These are phyloP conservation scores for Simplicillium aogashimaense DNA, from an alignment of 2,329 filamentous ascomycete genomes.

Conservation along the genomic window DNA sequence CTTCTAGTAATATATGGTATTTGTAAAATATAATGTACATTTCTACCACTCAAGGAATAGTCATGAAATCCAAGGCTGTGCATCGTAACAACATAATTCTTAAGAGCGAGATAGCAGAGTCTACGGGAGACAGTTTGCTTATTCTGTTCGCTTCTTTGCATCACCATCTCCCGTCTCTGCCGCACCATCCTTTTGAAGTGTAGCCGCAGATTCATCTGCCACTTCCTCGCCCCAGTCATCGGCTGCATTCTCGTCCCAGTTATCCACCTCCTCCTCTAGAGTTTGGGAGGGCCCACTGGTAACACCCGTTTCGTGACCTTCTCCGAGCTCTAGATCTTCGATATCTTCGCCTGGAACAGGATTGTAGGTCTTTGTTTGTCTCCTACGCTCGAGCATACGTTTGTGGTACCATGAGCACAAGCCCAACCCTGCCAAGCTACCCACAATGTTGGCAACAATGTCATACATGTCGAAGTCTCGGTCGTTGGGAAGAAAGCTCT, in stretches of 20 bases:
- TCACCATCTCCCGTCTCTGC: neutral
- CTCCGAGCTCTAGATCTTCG: slow-evolving; percentile 69
- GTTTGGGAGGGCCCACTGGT: slow-evolving; percentile 25
- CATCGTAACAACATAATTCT: no score
- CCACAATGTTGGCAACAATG: slow-evolving; percentile 78
- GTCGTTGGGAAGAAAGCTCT: slow-evolving; percentile 64
- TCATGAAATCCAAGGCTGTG: no score
- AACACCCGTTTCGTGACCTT: slow-evolving; percentile 60
- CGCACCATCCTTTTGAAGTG: slow-evolving; percentile 4
- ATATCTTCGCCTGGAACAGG: slow-evolving; percentile 55
- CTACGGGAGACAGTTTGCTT: no score
- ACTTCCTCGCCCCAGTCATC: slow-evolving; percentile 50
- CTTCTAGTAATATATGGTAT: no score
- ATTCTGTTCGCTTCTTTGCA: no score
- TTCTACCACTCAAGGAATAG: no score
- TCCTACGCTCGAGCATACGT: slow-evolving; percentile 84
- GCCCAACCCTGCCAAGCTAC: slow-evolving; percentile 60
- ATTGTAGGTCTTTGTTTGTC: slow-evolving; percentile 62
- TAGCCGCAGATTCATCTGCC: slow-evolving; percentile 16
- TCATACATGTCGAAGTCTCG: slow-evolving; percentile 70
- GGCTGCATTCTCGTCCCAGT: slow-evolving; percentile 79
- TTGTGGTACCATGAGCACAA: slow-evolving; percentile 89
- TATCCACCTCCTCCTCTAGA: slow-evolving; percentile 77
- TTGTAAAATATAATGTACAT: no score
- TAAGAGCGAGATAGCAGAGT: no score